Base-by-base conservation (phyloP, 129 eudicot species). In the Pseudognaphalium luteoalbum region DNA sequence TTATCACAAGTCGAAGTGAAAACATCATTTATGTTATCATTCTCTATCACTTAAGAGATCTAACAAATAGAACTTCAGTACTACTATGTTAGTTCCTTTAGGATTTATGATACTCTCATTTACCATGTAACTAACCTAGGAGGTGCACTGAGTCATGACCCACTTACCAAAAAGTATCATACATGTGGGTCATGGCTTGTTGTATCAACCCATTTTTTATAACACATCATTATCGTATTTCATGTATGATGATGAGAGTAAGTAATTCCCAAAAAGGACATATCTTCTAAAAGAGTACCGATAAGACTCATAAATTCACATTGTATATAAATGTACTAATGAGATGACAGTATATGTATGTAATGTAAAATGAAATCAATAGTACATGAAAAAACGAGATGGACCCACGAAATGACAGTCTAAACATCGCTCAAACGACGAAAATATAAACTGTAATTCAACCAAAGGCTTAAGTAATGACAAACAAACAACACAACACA, bases 361-460 rank as follows among this genome's bases (percentile, higher is more conserved):
- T 8, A 37, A 4, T 4, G 37, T 22, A 25, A 28, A 3, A 25
- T 6, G 66, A 25, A 22, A 60, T n/a, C n/a, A n/a, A n/a, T 70
- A 42, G 66, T n/a, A 71, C 3, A 4, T 4, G 21, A 16, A 51
- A 72, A 57, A 21, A 6, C 4, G 32, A 12, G 16, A 34, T n/a
- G 25, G 42, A 62, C 19, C 59, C 62, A 75, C 29, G 59, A 41
- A 73, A 73, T 73, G 57, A 39, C 34, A 35, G 61, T 74, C 32
- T 62, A 74, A 61, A 62, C 29, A 0, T 9, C 34, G 56, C 16
- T 47, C 32, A 8, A 15, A 60, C 44, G 42, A 39, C 19, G 58
- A 42, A 15, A 74, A 42, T 71, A n/a, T 19, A 6, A 71, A 8
- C 3, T 15, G n/a, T 7, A 34, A 51, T 50, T 71, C 54, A 41